A percentile compares a stretch with the other conserved stretches of the same genome.
These are phyloP conservation scores for Apophysomyces sp. DNA, from an alignment of 371 early-diverging fungal genomes.

Conservation along the genomic window DNA sequence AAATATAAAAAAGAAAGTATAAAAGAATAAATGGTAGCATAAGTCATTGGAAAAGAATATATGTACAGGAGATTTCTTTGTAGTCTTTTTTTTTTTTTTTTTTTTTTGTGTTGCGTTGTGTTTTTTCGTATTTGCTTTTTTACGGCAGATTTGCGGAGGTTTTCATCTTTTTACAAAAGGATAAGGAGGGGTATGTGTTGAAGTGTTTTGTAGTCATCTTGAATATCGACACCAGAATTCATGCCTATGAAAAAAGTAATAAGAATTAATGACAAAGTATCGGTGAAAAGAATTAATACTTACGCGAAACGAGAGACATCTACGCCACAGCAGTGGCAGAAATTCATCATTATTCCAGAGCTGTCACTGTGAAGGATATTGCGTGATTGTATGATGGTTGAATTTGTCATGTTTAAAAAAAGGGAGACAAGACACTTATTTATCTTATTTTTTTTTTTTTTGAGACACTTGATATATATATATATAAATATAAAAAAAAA, in stretches of 20 bases:
- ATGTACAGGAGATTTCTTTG: neutral
- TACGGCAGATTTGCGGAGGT: too few relatives aligned
- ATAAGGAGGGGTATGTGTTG: too few relatives aligned
- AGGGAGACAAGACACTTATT: too few relatives aligned
- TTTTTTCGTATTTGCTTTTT: too few relatives aligned
- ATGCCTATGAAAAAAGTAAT: neutral
- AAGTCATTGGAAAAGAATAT: too few relatives aligned
- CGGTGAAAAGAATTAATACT: neutral
- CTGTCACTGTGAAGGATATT: neutral
- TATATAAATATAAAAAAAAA: too few relatives aligned
- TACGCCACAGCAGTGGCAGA: neutral
- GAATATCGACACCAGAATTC: constrained; percentile 1
- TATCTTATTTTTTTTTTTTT: too few relatives aligned
- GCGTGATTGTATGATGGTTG: neutral
- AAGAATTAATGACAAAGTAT: too few relatives aligned
- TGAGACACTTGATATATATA: too few relatives aligned
- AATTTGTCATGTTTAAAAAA: neutral
- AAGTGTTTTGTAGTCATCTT: neutral
- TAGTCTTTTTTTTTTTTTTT: neutral
- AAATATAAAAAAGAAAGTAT: neutral
- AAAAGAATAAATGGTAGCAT: too few relatives aligned
- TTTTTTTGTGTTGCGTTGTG: too few relatives aligned
- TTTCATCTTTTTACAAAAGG: too few relatives aligned
- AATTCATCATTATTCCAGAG: neutral
- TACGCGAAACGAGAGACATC: neutral